A percentile compares a stretch with the other conserved stretches of the same genome.
These are phyloP conservation scores for Takashimella tepidaria DNA, from an alignment of 1,284 basidiomycete species.

Conservation along the genomic window DNA sequence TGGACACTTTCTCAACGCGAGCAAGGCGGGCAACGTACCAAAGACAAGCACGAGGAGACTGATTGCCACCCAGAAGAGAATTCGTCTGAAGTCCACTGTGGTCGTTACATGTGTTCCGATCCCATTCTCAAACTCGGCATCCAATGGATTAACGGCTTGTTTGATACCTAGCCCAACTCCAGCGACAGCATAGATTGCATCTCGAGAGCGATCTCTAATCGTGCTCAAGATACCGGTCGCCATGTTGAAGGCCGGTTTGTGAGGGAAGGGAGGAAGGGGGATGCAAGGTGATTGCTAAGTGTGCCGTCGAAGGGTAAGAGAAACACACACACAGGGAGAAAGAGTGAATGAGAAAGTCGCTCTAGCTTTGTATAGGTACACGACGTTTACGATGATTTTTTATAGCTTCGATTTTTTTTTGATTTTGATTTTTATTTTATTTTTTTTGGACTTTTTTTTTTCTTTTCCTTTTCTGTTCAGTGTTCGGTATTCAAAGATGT, in stretches of 20 bases:
- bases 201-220: conserved; percentile 15
- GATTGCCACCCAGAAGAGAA: conserved; percentile 35
- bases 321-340: too few relatives aligned
- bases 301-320: background rate
- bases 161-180: background rate
- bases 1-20: background rate
- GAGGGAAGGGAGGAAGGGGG: background rate
- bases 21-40: conserved; percentile 20
- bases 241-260: conserved; percentile 13
- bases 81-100: conserved; percentile 22
- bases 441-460: too few relatives aligned
- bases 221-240: conserved; percentile 18
- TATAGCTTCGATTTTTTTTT: too few relatives aligned
- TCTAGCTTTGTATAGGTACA: too few relatives aligned
- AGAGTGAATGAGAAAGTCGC: too few relatives aligned
- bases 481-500: too few relatives aligned
- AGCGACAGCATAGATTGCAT: conserved; percentile 15
- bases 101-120: background rate
- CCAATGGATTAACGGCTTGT: background rate
- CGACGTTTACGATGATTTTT: too few relatives aligned
- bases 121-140: background rate
- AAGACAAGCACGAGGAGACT: conserved; percentile 29
- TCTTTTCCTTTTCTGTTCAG: too few relatives aligned
- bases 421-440: too few relatives aligned
- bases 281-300: background rate